Evolutionary conservation across 768 basidiomycete genomes (phyloP).

Genomic region (Mycena rosella): DNA sequence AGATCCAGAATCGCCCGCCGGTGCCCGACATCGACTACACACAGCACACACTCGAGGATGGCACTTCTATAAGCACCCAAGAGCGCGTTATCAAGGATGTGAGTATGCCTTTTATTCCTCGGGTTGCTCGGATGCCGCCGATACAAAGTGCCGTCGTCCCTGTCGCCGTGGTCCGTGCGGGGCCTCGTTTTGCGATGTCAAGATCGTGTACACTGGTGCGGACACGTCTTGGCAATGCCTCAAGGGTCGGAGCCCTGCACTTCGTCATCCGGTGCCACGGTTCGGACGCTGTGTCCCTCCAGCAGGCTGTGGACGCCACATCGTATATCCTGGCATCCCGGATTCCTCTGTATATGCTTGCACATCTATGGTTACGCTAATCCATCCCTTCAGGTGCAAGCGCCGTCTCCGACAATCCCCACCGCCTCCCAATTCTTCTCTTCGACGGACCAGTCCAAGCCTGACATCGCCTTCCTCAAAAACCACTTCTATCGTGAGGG

Average conservation of each 20-base stretch:
- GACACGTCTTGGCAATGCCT: not conserved
- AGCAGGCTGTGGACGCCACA: not conserved
- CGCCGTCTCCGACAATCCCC: slow-evolving; percentile 93
- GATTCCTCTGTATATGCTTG: not conserved
- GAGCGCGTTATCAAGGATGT: slow-evolving; percentile 98
- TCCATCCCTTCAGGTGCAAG: slow-evolving; percentile 81
- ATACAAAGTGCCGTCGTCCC: slow-evolving; percentile 28
- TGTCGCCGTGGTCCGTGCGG: not conserved
- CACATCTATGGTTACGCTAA: not conserved
- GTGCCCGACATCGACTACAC: slow-evolving; percentile 88
- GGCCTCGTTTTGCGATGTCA: slow-evolving; percentile 14
- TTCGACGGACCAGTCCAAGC: slow-evolving; percentile 84
- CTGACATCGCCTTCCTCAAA: slow-evolving; percentile 96
- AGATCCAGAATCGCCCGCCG: slow-evolving; percentile 67
- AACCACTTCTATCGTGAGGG: slow-evolving; percentile 99
- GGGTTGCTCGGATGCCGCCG: not conserved
- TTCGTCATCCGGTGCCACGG: not conserved
- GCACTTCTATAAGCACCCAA: slow-evolving; percentile 90
- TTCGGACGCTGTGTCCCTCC: not conserved
- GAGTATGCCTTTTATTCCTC: slow-evolving; percentile 43
- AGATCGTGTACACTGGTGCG: not conserved
- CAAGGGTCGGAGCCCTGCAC: not conserved
- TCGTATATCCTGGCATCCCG: not conserved
- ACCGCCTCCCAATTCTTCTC: slow-evolving; percentile 96
- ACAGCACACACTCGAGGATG: slow-evolving; percentile 93